phyloP scores from a whole-genome alignment of 768 basidiomycete genomes.

The Amylocystis lapponica region DNA sequence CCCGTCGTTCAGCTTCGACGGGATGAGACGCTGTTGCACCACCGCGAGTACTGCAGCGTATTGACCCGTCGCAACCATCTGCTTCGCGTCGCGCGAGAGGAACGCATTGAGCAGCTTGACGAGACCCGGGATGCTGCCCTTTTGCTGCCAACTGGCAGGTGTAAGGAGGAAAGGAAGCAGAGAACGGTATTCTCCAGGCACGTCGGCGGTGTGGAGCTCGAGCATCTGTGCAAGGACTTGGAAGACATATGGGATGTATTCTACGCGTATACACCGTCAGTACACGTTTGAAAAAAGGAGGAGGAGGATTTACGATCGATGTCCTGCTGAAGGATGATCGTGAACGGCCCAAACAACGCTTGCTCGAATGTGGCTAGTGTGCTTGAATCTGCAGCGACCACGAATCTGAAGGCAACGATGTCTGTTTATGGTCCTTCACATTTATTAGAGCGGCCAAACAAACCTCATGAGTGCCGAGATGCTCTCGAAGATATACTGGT shows the following conservation, averaged over 20 bases:
- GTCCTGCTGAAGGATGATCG: slow-evolving; percentile 83
- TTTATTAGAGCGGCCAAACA: slow-evolving; percentile 2
- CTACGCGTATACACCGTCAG: slow-evolving; percentile 40
- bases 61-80: slow-evolving; percentile 69
- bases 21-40: slow-evolving; percentile 84
- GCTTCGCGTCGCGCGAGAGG: slow-evolving; percentile 59
- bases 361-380: slow-evolving; percentile 74
- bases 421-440: slow-evolving; percentile 1
- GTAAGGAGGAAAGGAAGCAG: slow-evolving; percentile 81
- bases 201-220: slow-evolving; percentile 58
- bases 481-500: slow-evolving; percentile 96
- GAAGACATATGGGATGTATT: slow-evolving; percentile 97
- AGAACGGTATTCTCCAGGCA: slow-evolving; percentile 73
- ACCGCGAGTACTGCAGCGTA: slow-evolving; percentile 78
- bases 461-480: slow-evolving; percentile 90
- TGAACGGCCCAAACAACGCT: slow-evolving; percentile 82
- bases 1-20: slow-evolving; percentile 79
- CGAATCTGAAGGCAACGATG: slow-evolving; percentile 48
- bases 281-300: background rate
- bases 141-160: slow-evolving; percentile 85
- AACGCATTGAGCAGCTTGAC: slow-evolving; percentile 85
- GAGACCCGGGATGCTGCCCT: slow-evolving; percentile 91
- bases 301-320: slow-evolving; percentile 66
- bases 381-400: slow-evolving; percentile 63
- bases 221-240: slow-evolving; percentile 96